Conservation (phyloP, 148 eudicot species). For the Camellia granthamiana region DNA sequence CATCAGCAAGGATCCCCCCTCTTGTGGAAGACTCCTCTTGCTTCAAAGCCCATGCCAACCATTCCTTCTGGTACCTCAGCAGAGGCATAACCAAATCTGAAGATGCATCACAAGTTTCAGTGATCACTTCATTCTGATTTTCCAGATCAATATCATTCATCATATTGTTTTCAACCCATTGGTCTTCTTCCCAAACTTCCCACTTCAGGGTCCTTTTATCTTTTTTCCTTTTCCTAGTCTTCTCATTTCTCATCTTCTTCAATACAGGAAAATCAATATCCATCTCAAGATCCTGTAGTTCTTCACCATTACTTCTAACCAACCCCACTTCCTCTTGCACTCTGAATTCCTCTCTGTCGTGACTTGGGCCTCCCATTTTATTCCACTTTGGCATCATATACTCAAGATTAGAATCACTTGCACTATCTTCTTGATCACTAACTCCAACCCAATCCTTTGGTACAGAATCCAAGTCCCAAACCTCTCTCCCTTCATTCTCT, state of each 20-base stretch:
- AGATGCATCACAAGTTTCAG: constrained; percentile 63
- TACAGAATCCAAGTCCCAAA: constrained; percentile 8
- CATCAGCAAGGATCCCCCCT: constrained; percentile 99
- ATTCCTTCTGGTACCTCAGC: constrained; percentile 91
- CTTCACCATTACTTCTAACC: constrained; percentile 7
- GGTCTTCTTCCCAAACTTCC: constrained; percentile 80
- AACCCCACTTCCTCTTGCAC: constrained; percentile 4
- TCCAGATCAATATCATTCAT: constrained; percentile 40
- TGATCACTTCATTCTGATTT: constrained; percentile 39
- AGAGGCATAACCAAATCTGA: constrained; percentile 59
- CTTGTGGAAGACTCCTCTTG: constrained; percentile 70
- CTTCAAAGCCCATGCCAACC: constrained; percentile 91
- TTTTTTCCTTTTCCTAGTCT: constrained; percentile 39
- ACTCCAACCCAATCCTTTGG: not conserved
- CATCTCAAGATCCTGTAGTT: constrained; percentile 19
- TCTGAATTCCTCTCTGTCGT: not conserved
- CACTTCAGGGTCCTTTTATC: constrained; percentile 45
- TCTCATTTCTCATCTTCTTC: constrained; percentile 15
- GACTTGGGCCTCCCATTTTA: constrained; percentile 1
- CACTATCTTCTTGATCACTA: constrained; percentile 4
- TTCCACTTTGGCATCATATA: constrained; percentile 11
- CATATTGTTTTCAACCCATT: constrained; percentile 57
- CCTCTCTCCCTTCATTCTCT: not conserved
- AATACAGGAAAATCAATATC: constrained; percentile 27
- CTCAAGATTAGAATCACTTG: constrained; percentile 6